These are phyloP conservation scores for Afroboletus lepidellus DNA, from an alignment of 1,284 basidiomycete genomes.

Conservation along the genomic window DNA sequence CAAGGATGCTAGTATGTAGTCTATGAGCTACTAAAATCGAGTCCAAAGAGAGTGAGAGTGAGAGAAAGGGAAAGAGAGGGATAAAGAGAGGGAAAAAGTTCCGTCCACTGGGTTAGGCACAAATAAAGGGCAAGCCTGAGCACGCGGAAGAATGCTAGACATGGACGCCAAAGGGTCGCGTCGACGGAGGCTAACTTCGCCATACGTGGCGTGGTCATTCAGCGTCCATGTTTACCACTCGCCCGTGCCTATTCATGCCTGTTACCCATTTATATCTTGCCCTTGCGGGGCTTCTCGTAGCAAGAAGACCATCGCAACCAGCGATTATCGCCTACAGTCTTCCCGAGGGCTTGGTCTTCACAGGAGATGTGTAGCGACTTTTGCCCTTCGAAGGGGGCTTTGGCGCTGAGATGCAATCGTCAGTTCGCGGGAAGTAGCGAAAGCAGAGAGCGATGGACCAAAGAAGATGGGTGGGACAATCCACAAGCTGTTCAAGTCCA, in stretches of 20 bases:
- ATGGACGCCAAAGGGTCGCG: background rate
- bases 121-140: no score
- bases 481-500: conserved; percentile 7
- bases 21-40: no score
- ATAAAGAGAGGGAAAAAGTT: no score
- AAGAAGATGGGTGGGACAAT: background rate
- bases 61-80: no score
- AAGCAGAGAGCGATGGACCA: conserved; percentile 4
- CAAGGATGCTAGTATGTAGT: background rate
- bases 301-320: background rate
- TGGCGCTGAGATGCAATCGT: conserved; percentile 6
- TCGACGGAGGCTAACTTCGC: background rate
- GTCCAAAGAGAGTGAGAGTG: background rate
- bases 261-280: background rate
- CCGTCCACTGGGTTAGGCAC: no score
- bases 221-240: background rate
- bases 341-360: conserved; percentile 17
- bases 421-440: background rate
- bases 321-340: conserved; percentile 17
- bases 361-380: conserved; percentile 17
- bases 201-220: background rate
- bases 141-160: no score
- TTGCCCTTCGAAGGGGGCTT: conserved; percentile 2
- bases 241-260: background rate
- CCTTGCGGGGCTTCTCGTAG: background rate